A percentile compares a stretch with the other conserved stretches of the same genome.
These are phyloP conservation scores for Tetracentron sinense DNA, from an alignment of 164 flowering plant species.

Conservation along the genomic window DNA sequence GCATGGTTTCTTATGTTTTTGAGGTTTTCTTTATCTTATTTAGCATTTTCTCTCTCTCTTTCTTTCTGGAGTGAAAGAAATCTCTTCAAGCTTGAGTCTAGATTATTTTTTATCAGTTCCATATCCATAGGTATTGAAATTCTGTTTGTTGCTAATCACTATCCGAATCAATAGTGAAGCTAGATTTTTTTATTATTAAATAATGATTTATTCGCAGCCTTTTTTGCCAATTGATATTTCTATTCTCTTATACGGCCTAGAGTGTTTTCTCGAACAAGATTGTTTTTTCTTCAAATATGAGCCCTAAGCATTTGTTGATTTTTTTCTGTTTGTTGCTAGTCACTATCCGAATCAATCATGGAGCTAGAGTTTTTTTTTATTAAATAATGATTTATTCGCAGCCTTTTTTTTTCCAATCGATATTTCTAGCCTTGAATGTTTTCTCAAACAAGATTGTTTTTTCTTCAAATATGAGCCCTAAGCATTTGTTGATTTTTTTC, in stretches of 20 bases:
- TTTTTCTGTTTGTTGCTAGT: neutral
- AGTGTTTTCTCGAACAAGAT: neutral
- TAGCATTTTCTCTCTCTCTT: neutral
- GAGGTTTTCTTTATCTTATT: too few relatives aligned
- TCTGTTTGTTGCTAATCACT: too few relatives aligned
- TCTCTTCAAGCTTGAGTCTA: neutral
- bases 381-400: too few relatives aligned
- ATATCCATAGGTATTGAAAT: neutral
- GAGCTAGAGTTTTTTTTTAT: too few relatives aligned
- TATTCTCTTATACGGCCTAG: too few relatives aligned
- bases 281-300: too few relatives aligned
- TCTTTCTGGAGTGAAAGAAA: neutral
- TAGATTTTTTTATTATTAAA: too few relatives aligned
- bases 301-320: neutral
- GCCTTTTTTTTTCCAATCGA: too few relatives aligned
- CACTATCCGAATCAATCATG: neutral
- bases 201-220: too few relatives aligned
- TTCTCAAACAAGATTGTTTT: neutral
- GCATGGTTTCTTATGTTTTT: too few relatives aligned
- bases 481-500: neutral
- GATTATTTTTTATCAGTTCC: neutral
- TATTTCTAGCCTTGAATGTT: neutral
- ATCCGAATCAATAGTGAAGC: neutral
- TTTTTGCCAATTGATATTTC: too few relatives aligned
- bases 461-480: neutral